Conservation (phyloP, 2,329 filamentous ascomycete species). For the Emydomyces testavorans region DNA sequence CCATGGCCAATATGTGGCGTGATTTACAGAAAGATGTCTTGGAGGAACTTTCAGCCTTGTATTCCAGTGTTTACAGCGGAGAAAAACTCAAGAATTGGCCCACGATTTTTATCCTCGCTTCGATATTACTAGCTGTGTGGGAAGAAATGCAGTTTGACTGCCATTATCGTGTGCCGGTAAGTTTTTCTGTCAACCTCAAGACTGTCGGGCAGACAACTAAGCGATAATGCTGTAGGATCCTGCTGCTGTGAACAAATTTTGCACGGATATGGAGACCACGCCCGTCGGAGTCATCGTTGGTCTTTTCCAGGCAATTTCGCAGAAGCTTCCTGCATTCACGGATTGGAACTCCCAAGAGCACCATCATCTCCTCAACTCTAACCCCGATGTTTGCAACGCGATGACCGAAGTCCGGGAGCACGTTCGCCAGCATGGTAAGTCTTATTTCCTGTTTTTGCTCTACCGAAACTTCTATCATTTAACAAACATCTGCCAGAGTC, state of each 20-base stretch:
- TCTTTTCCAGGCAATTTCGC: slow-evolving; percentile 93
- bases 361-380: slow-evolving; percentile 80
- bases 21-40: slow-evolving; percentile 93
- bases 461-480: slow-evolving; percentile 19
- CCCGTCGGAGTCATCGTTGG: slow-evolving; percentile 94
- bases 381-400: slow-evolving; percentile 81
- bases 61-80: slow-evolving; percentile 95
- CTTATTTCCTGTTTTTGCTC: slow-evolving; percentile 1
- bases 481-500: slow-evolving; percentile 52
- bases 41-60: slow-evolving; percentile 80
- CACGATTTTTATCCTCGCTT: slow-evolving; percentile 94
- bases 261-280: slow-evolving; percentile 88
- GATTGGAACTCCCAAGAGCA: slow-evolving; percentile 93
- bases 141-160: slow-evolving; percentile 98
- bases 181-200: slow-evolving; percentile 12
- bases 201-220: background rate
- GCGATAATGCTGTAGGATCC: slow-evolving; percentile 43
- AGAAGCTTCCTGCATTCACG: slow-evolving; percentile 82
- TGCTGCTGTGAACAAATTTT: slow-evolving; percentile 82
- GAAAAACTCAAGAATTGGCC: slow-evolving; percentile 99
- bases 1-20: slow-evolving; percentile 95
- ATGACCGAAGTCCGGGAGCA: slow-evolving; percentile 93
- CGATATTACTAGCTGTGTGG: slow-evolving; percentile 87
- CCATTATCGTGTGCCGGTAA: slow-evolving; percentile 72
- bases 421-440: slow-evolving; percentile 84